phyloP scores from a whole-genome alignment of 1,284 basidiomycete species.

The Rhodotorula mucilaginosa region DNA sequence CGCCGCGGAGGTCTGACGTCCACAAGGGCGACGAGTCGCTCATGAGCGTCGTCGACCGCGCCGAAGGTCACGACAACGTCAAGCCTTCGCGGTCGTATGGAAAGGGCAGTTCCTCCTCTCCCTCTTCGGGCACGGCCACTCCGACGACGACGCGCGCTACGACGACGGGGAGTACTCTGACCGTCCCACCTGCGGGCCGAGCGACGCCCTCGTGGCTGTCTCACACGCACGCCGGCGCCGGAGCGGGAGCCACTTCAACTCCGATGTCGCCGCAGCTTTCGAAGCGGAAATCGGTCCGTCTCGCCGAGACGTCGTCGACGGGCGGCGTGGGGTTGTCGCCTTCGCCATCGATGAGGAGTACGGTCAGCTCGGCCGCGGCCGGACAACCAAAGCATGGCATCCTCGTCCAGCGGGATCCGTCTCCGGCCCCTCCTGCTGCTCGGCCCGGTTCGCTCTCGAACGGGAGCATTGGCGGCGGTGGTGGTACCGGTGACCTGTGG shows the following conservation, averaged over 20 bases:
- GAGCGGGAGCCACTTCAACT: background rate
- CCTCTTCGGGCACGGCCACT: background rate
- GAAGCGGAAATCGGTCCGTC: conserved; percentile 42
- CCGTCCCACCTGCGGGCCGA: background rate
- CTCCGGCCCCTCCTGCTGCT: conserved; percentile 7
- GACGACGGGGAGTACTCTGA: background rate
- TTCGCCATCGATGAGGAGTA: conserved; percentile 22
- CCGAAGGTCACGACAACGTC: conserved; percentile 23
- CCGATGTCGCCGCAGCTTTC: conserved; percentile 8
- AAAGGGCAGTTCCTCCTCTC: background rate
- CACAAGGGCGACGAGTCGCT: conserved; percentile 30
- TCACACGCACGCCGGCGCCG: background rate
- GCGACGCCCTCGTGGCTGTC: conserved; percentile 1
- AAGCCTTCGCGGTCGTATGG: conserved; percentile 26
- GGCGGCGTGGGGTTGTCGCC: conserved; percentile 7
- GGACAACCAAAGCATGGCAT: conserved; percentile 20
- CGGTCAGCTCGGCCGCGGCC: conserved; percentile 7
- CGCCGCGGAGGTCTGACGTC: conserved; percentile 5
- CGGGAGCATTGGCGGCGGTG: conserved; percentile 6
- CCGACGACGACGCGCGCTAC: background rate
- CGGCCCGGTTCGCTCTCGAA: conserved; percentile 7
- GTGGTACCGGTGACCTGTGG: conserved; percentile 9
- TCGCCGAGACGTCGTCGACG: conserved; percentile 22
- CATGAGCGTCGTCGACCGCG: conserved; percentile 34
- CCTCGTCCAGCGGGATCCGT: conserved; percentile 28